These are phyloP conservation scores for Melampsora larici-populina DNA, from an alignment of 1,284 basidiomycete genomes.

Conservation along the genomic window DNA sequence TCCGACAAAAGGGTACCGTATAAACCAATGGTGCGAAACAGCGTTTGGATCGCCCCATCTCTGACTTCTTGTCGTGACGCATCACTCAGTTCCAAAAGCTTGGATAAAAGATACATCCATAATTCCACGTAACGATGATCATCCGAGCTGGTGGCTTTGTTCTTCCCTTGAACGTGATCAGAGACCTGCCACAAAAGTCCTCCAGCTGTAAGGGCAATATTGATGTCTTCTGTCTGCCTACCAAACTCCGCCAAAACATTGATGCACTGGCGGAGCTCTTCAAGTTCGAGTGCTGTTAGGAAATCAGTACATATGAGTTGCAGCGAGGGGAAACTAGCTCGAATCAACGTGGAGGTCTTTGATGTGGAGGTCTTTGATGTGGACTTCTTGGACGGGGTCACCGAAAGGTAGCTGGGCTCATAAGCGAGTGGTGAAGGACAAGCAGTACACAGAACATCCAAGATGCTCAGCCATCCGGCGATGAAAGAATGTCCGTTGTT, in stretches of 20 bases:
- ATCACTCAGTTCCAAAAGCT: slow-evolving; percentile 75
- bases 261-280: slow-evolving; percentile 81
- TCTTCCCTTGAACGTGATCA: slow-evolving; percentile 69
- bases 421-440: slow-evolving; percentile 60
- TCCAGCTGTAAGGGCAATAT: slow-evolving; percentile 88
- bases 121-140: slow-evolving; percentile 63
- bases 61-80: slow-evolving; percentile 82
- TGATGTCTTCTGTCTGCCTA: slow-evolving; percentile 79
- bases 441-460: slow-evolving; percentile 75
- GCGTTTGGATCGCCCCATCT: slow-evolving; percentile 86
- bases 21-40: slow-evolving; percentile 88
- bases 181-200: slow-evolving; percentile 88
- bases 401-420: neutral
- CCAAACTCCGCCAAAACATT: slow-evolving; percentile 84
- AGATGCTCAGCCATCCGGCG: slow-evolving; percentile 87
- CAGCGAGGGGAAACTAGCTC: slow-evolving; percentile 88
- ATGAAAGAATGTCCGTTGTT: slow-evolving; percentile 83
- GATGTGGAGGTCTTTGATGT: slow-evolving; percentile 44
- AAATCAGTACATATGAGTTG: slow-evolving; percentile 88
- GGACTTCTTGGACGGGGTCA: neutral
- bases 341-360: slow-evolving; percentile 60
- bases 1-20: slow-evolving; percentile 78
- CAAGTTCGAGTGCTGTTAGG: slow-evolving; percentile 71
- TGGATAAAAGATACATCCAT: slow-evolving; percentile 86
- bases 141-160: slow-evolving; percentile 65